Evolutionary conservation across 257 asterid species (phyloP).

Genomic region (Rhazya stricta): DNA sequence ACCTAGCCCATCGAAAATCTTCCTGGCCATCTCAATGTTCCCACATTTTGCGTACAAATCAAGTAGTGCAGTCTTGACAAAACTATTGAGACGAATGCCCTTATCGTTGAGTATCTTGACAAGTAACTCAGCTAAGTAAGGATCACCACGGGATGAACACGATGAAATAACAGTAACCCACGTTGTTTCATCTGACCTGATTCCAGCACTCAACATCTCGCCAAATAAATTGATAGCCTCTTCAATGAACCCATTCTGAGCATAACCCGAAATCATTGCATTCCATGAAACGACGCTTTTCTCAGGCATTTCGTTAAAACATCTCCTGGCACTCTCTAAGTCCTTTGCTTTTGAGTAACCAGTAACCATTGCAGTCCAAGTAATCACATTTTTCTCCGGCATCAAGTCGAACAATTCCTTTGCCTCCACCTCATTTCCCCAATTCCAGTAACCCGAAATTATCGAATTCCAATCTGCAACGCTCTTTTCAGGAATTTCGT

Average conservation of each 20-base stretch:
- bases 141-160: slow-evolving; percentile 51
- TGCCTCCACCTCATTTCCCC: slow-evolving; percentile 51
- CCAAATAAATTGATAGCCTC: slow-evolving; percentile 48
- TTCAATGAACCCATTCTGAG: slow-evolving; percentile 46
- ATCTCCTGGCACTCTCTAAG: slow-evolving; percentile 49
- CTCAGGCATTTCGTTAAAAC: slow-evolving; percentile 56
- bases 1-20: slow-evolving; percentile 51
- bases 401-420: slow-evolving; percentile 44
- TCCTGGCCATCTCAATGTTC: slow-evolving; percentile 44
- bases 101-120: slow-evolving; percentile 36
- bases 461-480: slow-evolving; percentile 63
- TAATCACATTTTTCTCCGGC: slow-evolving; percentile 52
- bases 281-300: slow-evolving; percentile 67
- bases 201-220: slow-evolving; percentile 48
- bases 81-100: slow-evolving; percentile 29
- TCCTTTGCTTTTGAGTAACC: slow-evolving; percentile 58
- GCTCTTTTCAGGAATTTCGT: slow-evolving; percentile 48
- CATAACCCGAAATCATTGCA: slow-evolving; percentile 70
- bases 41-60: slow-evolving; percentile 75
- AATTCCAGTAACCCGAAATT: slow-evolving; percentile 65
- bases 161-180: slow-evolving; percentile 60
- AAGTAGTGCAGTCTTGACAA: slow-evolving; percentile 60
- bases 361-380: slow-evolving; percentile 74
- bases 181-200: slow-evolving; percentile 53
- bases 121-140: slow-evolving; percentile 36